Percentiles rank a stretch among this genome's conserved stretches.
Conservation (phyloP, 176 grass and related monocot species). For the Aegilops longissima region DNA sequence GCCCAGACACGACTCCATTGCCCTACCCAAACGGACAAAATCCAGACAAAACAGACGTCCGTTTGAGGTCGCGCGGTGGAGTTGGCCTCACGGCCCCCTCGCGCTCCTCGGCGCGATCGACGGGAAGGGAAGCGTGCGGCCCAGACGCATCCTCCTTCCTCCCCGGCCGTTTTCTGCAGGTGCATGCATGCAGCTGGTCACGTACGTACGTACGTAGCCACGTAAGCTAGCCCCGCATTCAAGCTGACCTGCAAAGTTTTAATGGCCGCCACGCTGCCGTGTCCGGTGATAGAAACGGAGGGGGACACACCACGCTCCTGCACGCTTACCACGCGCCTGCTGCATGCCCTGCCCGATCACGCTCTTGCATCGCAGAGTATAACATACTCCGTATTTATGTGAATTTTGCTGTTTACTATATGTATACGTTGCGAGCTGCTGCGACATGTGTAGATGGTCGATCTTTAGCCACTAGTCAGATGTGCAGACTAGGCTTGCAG, state of each 20-base stretch:
- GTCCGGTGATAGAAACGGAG: background rate
- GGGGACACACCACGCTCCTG: background rate
- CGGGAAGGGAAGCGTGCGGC: too few species aligned
- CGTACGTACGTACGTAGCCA: background rate
- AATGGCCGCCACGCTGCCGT: slow-evolving; percentile 35
- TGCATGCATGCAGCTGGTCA: background rate
- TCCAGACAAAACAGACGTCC: too few species aligned
- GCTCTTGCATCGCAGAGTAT: background rate
- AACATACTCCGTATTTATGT: too few species aligned
- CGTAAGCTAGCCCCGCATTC: background rate
- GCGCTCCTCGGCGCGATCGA: too few species aligned
- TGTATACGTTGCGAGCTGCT: too few species aligned
- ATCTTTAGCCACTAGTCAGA: slow-evolving; percentile 1
- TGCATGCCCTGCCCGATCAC: background rate
- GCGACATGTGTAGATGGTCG: too few species aligned
- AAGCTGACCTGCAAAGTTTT: background rate
- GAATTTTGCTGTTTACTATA: too few species aligned
- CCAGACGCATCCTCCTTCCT: too few species aligned
- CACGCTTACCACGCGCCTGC: background rate
- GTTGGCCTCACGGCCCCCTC: too few species aligned
- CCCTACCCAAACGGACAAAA: too few species aligned
- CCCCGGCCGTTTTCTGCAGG: background rate
- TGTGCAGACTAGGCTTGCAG: background rate
- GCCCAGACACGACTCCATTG: too few species aligned
- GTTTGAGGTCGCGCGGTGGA: too few species aligned